A percentile compares a stretch with the other conserved stretches of the same genome.
Evolutionary conservation across 139 green algal species (phyloP).

Genomic region (Chlorella sp.): DNA sequence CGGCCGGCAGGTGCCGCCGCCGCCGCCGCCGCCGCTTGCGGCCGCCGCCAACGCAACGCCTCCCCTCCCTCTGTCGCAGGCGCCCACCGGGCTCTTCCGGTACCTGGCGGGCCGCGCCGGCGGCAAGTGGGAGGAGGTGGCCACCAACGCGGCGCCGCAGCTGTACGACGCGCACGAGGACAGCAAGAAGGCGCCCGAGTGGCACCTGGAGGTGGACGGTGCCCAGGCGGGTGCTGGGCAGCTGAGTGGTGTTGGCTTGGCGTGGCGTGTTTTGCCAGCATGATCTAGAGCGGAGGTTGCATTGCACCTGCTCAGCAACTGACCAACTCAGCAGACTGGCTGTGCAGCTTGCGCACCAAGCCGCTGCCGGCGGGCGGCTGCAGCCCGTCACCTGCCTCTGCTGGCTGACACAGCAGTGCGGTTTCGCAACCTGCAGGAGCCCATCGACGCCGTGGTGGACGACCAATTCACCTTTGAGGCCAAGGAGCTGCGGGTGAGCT

Average conservation of each 20-base stretch:
- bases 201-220: constrained; percentile 57
- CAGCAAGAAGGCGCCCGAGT: constrained; percentile 40
- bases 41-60: background rate
- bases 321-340: background rate
- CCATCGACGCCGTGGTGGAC: constrained; percentile 47
- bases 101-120: constrained; percentile 50
- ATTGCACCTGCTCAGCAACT: background rate
- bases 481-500: background rate
- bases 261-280: background rate
- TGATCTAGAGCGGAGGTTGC: background rate
- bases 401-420: background rate
- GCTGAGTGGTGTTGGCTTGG: background rate
- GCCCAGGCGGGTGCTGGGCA: constrained; percentile 8
- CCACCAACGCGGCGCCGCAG: constrained; percentile 34
- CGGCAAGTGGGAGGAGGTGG: constrained; percentile 66
- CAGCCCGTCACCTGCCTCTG: background rate
- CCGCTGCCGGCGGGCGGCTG: background rate
- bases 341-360: no score
- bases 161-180: constrained; percentile 85
- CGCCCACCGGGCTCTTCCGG: constrained; percentile 60
- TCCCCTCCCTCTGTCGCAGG: background rate
- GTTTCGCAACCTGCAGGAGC: constrained; percentile 11
- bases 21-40: background rate
- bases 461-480: constrained; percentile 50
- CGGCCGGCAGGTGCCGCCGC: background rate